Base-by-base conservation (phyloP, 2,329 filamentous ascomycete species). In the Botrytis sinoallii region DNA sequence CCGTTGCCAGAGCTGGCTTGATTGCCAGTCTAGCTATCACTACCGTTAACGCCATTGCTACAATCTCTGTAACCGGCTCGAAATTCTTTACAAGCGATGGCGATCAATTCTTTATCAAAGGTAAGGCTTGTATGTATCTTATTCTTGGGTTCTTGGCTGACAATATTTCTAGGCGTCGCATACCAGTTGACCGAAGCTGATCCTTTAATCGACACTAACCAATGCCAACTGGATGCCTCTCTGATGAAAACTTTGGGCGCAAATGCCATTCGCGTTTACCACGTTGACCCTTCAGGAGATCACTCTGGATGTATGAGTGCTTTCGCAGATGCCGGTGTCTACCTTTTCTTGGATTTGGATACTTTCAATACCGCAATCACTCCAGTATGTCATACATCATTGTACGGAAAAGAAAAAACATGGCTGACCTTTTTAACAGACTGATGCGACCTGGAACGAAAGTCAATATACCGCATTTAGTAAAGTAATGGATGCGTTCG, bases 41-140 rank as follows among this genome's bases (percentile, higher is more conserved):
- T 59, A 70, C 77, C 35, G 76, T 76, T 29, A 75, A 75, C 73
- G 79, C 86, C 44, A 76, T 89, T 66, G 83, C 86, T 52, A 84
- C 85, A 38, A 84, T 90, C 74, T 84, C 85, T 70, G 83, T 84
- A 32, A 88, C 91, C 71, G 93, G 93, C 69, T 90, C 91, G 84
- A 97, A 97, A 84, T 94, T 97, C 85, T 97, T 97, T 85, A 90
- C 90, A 77, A 89, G 88, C 79, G 89, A 95, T 81, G 93, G 93
- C 76, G 86, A 90, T 46, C 93, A 97, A 81, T 97, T 93, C 86
- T 96, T 90, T 82, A 88, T 96, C 82, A 96, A 95, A 84, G 93
- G 93, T 92, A 82, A 69, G 81, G 63, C 29, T 12, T 7, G 20
- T 20, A 46, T 61, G 16, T 48, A 52, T 71, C 16, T 10, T 68